A percentile compares a stretch with the other conserved stretches of the same genome.
These are phyloP conservation scores for Leucocoprinus leucothites DNA, from an alignment of 768 basidiomycete genomes.

Conservation along the genomic window DNA sequence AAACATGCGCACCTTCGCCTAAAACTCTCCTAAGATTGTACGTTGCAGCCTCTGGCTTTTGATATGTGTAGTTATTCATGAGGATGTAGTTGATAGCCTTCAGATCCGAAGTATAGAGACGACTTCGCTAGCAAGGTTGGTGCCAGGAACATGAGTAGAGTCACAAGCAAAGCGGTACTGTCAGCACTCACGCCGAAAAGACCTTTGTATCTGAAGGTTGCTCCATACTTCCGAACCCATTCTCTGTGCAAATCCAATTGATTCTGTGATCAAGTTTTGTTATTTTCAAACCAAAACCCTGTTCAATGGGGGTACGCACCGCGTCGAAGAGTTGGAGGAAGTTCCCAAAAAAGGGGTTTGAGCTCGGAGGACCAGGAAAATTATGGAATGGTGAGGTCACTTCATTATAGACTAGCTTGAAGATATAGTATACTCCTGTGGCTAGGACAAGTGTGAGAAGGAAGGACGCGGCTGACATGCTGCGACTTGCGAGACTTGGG, in stretches of 20 bases:
- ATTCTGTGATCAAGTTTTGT: conserved; percentile 17
- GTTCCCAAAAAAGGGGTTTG: conserved; percentile 46
- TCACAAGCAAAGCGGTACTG: too few species aligned
- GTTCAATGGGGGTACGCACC: too few species aligned
- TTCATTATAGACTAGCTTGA: background rate
- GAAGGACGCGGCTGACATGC: too few species aligned
- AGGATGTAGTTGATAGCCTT: conserved; percentile 63
- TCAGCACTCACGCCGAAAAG: too few species aligned
- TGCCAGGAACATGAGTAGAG: too few species aligned
- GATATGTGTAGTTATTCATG: conserved; percentile 62
- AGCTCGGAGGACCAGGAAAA: background rate
- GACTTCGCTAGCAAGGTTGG: conserved; percentile 13
- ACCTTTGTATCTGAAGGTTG: conserved; percentile 32
- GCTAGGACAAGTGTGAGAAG: too few species aligned
- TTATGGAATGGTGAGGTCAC: background rate
- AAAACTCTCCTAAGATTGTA: conserved; percentile 38
- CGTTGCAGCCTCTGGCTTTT: conserved; percentile 45
- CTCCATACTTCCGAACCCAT: conserved; percentile 47
- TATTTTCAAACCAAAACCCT: too few species aligned
- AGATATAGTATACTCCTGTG: background rate
- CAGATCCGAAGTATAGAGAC: conserved; percentile 54
- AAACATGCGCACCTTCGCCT: conserved; percentile 32
- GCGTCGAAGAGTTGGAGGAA: conserved; percentile 34
- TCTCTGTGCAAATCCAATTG: conserved; percentile 37
- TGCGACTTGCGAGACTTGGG: too few species aligned